These are phyloP conservation scores for Ascochyta fabae DNA, from an alignment of 2,329 filamentous ascomycete genomes.

Conservation along the genomic window DNA sequence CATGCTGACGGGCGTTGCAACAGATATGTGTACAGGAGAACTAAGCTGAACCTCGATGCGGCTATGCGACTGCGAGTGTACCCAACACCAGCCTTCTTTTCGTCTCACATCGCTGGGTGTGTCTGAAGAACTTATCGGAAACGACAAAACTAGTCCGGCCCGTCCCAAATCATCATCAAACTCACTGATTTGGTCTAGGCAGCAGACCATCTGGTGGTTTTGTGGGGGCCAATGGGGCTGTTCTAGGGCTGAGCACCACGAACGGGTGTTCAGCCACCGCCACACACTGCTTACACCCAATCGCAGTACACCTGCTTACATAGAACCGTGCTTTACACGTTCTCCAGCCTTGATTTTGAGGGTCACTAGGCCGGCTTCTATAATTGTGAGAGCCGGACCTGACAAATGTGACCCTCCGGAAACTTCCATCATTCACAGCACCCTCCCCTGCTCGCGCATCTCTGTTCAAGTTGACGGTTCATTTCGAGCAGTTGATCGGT, in stretches of 20 bases:
- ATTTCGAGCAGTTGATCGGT: neutral
- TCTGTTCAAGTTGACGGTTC: neutral
- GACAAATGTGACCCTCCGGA: neutral
- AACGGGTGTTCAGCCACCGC: slow-evolving; percentile 19
- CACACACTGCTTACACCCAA: slow-evolving; percentile 19
- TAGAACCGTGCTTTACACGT: slow-evolving; percentile 25
- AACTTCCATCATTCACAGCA: neutral
- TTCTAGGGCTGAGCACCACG: slow-evolving; percentile 23
- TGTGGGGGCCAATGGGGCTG: slow-evolving; percentile 24
- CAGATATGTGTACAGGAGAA: slow-evolving; percentile 6
- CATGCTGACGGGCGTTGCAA: slow-evolving; percentile 2
- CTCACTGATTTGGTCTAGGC: slow-evolving; percentile 12
- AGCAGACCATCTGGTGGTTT: slow-evolving; percentile 13
- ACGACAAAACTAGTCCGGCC: slow-evolving; percentile 1
- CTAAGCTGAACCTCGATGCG: slow-evolving; percentile 11
- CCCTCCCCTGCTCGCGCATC: neutral
- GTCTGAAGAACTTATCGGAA: slow-evolving; percentile 1
- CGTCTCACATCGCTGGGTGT: neutral
- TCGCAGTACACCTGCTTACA: slow-evolving; percentile 19
- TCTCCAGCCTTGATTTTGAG: slow-evolving; percentile 20
- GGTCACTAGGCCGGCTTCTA: slow-evolving; percentile 18
- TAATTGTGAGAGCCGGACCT: neutral
- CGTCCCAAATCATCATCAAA: slow-evolving; percentile 11
- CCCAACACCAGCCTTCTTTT: slow-evolving; percentile 18
- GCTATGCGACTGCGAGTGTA: slow-evolving; percentile 17